Evolutionary conservation across 176 grass and related monocot species (phyloP).

Genomic region (Chrysopogon serrulatus): DNA sequence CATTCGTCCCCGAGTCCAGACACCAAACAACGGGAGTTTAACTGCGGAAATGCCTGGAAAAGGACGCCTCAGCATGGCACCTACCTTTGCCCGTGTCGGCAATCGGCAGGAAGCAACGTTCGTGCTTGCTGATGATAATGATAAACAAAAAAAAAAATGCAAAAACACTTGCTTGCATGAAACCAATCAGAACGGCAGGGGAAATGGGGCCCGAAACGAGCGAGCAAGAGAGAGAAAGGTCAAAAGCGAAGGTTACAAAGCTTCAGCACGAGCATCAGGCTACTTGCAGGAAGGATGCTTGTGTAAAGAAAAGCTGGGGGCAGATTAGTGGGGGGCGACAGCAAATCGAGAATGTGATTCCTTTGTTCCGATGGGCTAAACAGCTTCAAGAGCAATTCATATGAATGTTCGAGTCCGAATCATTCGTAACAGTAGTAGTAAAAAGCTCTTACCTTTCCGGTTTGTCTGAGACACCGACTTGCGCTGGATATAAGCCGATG

Average conservation of each 20-base stretch:
- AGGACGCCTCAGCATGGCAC: not conserved
- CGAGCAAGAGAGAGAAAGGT: not conserved
- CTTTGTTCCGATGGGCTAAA: not conserved
- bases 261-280: not conserved
- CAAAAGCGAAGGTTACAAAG: not conserved
- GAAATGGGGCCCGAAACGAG: not conserved
- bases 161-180: not conserved
- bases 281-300: slow-evolving; percentile 20
- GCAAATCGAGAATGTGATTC: slow-evolving; percentile 24
- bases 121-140: not conserved
- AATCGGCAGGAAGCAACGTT: not conserved
- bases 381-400: slow-evolving; percentile 7
- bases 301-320: not conserved
- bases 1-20: not conserved
- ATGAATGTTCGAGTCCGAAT: slow-evolving; percentile 23
- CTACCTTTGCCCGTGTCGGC: not conserved
- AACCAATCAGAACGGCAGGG: not conserved
- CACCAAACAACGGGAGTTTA: not conserved
- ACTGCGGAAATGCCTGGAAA: not conserved
- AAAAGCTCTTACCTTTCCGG: not conserved
- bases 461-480: not conserved
- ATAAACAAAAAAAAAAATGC: too few species aligned
- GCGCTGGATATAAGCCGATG: not conserved
- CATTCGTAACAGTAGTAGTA: not conserved
- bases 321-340: slow-evolving; percentile 11